phyloP scores from a whole-genome alignment of 257 asterid genomes.

The Solanum chiquidenum region DNA sequence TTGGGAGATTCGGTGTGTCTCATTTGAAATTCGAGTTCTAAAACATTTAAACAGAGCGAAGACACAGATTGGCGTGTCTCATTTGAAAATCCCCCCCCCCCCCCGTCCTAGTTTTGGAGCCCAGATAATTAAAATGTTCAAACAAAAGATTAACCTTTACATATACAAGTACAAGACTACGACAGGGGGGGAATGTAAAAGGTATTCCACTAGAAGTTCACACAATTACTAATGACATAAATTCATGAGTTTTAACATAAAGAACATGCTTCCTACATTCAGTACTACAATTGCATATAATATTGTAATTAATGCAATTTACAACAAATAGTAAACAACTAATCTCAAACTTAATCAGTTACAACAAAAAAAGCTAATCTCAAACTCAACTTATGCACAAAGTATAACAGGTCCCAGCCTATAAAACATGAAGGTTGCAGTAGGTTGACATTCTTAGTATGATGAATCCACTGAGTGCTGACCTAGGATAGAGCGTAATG shows the following conservation, averaged over 20 bases:
- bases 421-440: not conserved
- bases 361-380: not conserved
- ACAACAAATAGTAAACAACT: not conserved
- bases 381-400: not conserved
- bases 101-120: not conserved
- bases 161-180: not conserved
- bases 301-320: not conserved
- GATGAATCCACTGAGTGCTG: not conserved
- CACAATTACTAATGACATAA: not conserved
- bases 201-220: not conserved
- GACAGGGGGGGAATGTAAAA: not conserved
- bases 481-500: not conserved
- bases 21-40: not conserved
- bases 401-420: not conserved
- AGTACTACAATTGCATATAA: not conserved
- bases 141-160: not conserved
- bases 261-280: not conserved
- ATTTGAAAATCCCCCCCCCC: not conserved
- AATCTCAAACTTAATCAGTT: not conserved
- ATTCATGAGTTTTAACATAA: not conserved
- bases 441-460: not conserved
- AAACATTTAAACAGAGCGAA: not conserved
- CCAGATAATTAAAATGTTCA: not conserved
- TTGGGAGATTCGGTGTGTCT: not conserved
- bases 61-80: not conserved